These are phyloP conservation scores for Aspergillus sp. DNA, from an alignment of 2,329 filamentous ascomycete species.

Conservation along the genomic window DNA sequence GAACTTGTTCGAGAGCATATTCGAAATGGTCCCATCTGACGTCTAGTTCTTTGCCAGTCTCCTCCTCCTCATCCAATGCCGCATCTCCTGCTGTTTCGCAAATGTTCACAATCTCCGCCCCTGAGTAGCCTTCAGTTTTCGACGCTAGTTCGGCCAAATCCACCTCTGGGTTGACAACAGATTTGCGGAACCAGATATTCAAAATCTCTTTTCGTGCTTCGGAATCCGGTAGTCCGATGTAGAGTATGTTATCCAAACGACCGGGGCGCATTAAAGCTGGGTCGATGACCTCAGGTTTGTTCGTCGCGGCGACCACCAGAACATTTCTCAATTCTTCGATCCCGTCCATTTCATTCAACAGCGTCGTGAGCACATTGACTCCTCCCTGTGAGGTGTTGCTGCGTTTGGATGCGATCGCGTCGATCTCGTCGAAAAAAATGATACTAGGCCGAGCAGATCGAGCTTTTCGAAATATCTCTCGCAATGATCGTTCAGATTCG, in stretches of 20 bases:
- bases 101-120: slow-evolving; percentile 67
- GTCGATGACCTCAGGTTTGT: slow-evolving; percentile 78
- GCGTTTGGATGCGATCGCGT: slow-evolving; percentile 64
- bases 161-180: slow-evolving; percentile 55
- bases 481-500: slow-evolving; percentile 78
- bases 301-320: slow-evolving; percentile 82
- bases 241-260: slow-evolving; percentile 74
- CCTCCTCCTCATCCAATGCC: slow-evolving; percentile 45
- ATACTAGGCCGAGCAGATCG: slow-evolving; percentile 80
- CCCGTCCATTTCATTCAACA: slow-evolving; percentile 93
- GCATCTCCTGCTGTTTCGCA: slow-evolving; percentile 45
- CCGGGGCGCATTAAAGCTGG: slow-evolving; percentile 77
- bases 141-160: slow-evolving; percentile 56
- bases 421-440: slow-evolving; percentile 96
- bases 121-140: slow-evolving; percentile 68
- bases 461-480: slow-evolving; percentile 78
- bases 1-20: slow-evolving; percentile 38
- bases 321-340: slow-evolving; percentile 79
- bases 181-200: slow-evolving; percentile 54
- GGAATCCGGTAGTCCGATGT: slow-evolving; percentile 71
- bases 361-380: slow-evolving; percentile 77
- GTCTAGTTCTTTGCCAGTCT: slow-evolving; percentile 28
- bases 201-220: slow-evolving; percentile 71
- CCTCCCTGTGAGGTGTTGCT: slow-evolving; percentile 42
- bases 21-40: slow-evolving; percentile 39